Base-by-base conservation (phyloP, 2,329 filamentous ascomycete genomes). In the Helotiales sp. region DNA sequence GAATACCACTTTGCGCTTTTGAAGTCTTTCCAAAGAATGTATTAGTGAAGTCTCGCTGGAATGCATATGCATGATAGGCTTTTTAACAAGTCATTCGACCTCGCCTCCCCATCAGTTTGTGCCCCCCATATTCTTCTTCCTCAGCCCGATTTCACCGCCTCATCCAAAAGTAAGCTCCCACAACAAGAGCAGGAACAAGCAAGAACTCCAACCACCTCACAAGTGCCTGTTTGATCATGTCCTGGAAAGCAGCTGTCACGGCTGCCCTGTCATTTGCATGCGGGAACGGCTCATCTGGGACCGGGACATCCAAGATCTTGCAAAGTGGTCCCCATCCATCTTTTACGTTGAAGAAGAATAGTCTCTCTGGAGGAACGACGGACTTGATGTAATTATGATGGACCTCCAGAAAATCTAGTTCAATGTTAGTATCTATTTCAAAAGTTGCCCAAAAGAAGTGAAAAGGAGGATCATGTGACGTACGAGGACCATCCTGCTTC, bases 311-410 rank as follows among this genome's bases (percentile, higher is more conserved):
- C 34, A 75, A 60, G 19, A 71, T 69, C 38, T 67, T 57, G 59
- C 71, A 73, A 5, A 75, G 52, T 12, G 71, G 70, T 19, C 55
- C 69, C 72, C 73, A 75, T 0, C 71, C 72, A 7, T 64, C 57
- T 34, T 61, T 60, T 9, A 63, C 51, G 44, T 56, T 34, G 42
- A 60, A 63, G 31, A 58, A 59, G 38, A 44, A 34, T 2, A 61
- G 36, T 48, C 52, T 57, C 10, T 61, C 48, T 6, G 27, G 22
- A 30, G 57, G 58, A 4, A 56, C 54, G 1, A 57, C 40, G 3
- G 50, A 36, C 15, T 38, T 48, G 6, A 64, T 4, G 5, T 48
- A 51, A 13, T 55, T 47, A 7, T 38, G 9, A 7, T 52, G 46
- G 8, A n/a, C 17, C 3, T 40, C 40, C 8, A 64, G 46, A 17